Conservation (phyloP, 306 rosid genomes). For the Castanea crenata region DNA sequence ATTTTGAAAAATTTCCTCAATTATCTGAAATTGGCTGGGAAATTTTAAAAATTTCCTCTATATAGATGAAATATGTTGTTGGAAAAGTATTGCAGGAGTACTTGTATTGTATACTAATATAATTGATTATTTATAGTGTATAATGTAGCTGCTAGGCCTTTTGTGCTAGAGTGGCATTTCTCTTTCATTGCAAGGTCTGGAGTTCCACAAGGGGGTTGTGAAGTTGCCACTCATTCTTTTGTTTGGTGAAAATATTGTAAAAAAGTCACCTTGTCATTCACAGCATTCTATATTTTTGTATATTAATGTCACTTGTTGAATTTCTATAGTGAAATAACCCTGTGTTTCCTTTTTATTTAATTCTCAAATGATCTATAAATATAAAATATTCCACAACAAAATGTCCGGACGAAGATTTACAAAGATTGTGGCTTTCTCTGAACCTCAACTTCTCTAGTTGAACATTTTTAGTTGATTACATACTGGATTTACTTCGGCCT, state of each 20-base stretch:
- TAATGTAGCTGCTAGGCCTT: not conserved
- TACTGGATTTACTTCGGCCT: not conserved
- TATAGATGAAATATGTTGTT: too few species aligned
- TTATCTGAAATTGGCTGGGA: not conserved
- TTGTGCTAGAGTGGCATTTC: not conserved
- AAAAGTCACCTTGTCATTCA: not conserved
- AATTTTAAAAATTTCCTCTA: too few species aligned
- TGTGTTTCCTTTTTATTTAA: not conserved
- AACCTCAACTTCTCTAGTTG: not conserved
- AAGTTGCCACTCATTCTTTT: not conserved
- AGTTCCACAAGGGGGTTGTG: not conserved
- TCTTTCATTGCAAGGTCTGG: not conserved
- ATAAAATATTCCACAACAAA: too few species aligned
- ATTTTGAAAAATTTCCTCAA: not conserved
- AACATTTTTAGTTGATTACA: not conserved
- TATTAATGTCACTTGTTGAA: not conserved
- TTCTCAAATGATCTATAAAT: not conserved
- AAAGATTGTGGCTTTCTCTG: not conserved
- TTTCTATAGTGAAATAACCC: not conserved
- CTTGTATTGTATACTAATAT: too few species aligned
- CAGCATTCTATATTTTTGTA: not conserved
- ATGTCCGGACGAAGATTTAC: not conserved
- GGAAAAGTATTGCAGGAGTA: too few species aligned
- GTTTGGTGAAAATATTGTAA: not conserved
- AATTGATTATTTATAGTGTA: too few species aligned